Conservation (phyloP, 1,284 basidiomycete genomes). For the Malassezia sp. region DNA sequence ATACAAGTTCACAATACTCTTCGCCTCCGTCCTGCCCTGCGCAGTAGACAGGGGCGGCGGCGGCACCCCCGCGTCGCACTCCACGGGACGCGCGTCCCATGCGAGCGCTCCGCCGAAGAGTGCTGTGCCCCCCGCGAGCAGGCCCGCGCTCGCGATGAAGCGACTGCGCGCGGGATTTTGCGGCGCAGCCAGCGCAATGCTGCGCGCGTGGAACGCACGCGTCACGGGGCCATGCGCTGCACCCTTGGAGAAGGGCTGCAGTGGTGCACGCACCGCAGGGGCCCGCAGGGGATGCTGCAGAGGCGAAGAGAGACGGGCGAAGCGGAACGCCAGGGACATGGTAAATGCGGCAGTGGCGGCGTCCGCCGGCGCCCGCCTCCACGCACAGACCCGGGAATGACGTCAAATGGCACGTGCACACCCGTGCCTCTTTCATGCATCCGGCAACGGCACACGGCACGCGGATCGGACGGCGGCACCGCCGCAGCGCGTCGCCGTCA, state of each 20-base stretch:
- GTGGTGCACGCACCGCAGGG: too few species aligned
- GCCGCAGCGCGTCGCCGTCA: too few species aligned
- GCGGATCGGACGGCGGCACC: too few species aligned
- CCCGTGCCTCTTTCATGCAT: too few species aligned
- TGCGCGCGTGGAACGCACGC: conserved; percentile 2
- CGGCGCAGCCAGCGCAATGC: background rate
- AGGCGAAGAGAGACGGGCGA: background rate
- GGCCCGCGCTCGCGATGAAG: conserved; percentile 2
- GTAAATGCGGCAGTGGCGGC: background rate
- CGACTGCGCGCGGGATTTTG: background rate
- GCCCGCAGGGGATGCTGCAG: background rate
- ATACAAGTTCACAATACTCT: conserved; percentile 63
- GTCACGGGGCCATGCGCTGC: too few species aligned
- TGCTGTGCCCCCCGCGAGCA: conserved; percentile 10
- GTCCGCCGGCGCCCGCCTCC: too few species aligned
- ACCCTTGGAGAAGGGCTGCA: too few species aligned
- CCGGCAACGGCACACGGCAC: too few species aligned
- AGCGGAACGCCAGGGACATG: conserved; percentile 4
- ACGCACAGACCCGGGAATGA: too few species aligned
- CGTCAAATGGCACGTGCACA: too few species aligned
- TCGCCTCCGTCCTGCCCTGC: conserved; percentile 47
- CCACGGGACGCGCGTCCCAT: conserved; percentile 1
- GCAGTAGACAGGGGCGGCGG: conserved; percentile 2
- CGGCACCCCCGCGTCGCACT: conserved; percentile 5
- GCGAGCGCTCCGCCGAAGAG: conserved; percentile 2